Conservation (phyloP, 2,329 filamentous ascomycete species). For the Scedosporium dehoogii region DNA sequence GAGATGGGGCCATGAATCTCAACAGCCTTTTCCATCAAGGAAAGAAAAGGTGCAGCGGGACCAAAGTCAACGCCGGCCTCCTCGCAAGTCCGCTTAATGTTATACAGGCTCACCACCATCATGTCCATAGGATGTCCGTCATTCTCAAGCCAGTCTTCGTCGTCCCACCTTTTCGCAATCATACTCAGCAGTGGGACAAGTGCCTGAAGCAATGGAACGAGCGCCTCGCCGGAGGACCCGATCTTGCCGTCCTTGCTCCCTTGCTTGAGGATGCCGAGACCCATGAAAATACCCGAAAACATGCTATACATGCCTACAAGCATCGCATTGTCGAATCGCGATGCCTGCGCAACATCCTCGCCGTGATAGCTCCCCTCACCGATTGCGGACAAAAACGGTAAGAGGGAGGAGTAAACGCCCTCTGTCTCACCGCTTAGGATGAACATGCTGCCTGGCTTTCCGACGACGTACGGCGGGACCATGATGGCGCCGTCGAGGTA, state of each 20-base stretch:
- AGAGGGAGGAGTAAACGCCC: slow-evolving; percentile 5
- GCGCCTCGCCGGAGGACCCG: neutral
- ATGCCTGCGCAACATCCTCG: slow-evolving; percentile 13
- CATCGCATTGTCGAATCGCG: slow-evolving; percentile 16
- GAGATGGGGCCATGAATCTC: slow-evolving; percentile 7
- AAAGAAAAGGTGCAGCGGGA: neutral
- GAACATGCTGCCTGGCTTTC: slow-evolving; percentile 13
- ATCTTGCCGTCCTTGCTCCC: slow-evolving; percentile 10
- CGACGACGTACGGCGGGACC: slow-evolving; percentile 18
- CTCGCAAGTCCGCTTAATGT: slow-evolving; percentile 15
- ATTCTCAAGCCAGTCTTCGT: slow-evolving; percentile 14
- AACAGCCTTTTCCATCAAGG: slow-evolving; percentile 11
- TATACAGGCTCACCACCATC: slow-evolving; percentile 14
- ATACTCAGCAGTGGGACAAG: slow-evolving; percentile 15
- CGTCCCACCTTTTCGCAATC: slow-evolving; percentile 14
- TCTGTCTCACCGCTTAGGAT: slow-evolving; percentile 15
- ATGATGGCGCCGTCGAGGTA: slow-evolving; percentile 21
- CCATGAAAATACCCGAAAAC: slow-evolving; percentile 16
- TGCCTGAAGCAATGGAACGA: slow-evolving; percentile 16
- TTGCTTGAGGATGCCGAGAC: slow-evolving; percentile 15
- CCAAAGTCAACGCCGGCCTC: slow-evolving; percentile 14
- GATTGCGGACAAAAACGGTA: slow-evolving; percentile 11
- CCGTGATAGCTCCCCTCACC: slow-evolving; percentile 13
- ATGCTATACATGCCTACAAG: slow-evolving; percentile 19
- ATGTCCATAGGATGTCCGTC: slow-evolving; percentile 18